Percentiles rank a stretch among this genome's conserved stretches.
These are phyloP conservation scores for Hansenula sp. DNA, from an alignment of 1,139 yeast species.

Conservation along the genomic window DNA sequence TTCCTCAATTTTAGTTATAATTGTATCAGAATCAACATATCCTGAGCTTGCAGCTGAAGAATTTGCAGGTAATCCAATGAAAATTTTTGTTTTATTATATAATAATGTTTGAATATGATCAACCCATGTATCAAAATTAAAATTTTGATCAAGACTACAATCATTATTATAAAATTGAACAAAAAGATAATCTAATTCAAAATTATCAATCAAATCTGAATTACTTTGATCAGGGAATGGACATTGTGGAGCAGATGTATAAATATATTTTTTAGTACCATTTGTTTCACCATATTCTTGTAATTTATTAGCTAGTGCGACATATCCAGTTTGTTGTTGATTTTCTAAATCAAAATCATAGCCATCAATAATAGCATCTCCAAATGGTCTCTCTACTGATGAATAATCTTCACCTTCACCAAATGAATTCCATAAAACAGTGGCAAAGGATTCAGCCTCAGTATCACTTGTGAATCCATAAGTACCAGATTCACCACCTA, in stretches of 20 bases:
- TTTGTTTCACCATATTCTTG: conserved; percentile 2
- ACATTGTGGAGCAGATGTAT: conserved; percentile 88
- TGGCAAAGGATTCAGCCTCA: conserved; percentile 59
- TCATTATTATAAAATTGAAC: conserved; percentile 84
- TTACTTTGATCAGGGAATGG: conserved; percentile 71
- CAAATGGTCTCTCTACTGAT: conserved; percentile 55
- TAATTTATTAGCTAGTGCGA: conserved; percentile 44
- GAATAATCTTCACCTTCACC: conserved; percentile 44
- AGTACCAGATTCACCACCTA: conserved; percentile 63
- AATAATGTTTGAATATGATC: conserved; percentile 42
- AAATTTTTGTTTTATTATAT: conserved; percentile 56
- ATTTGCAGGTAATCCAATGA: conserved; percentile 62
- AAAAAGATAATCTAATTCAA: conserved; percentile 67
- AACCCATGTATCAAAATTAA: conserved; percentile 75
- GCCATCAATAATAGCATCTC: conserved; percentile 52
- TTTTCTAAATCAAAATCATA: conserved; percentile 59
- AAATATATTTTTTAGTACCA: conserved; percentile 41
- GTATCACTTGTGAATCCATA: conserved; percentile 60
- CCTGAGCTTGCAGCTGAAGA: conserved; percentile 53
- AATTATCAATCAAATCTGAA: conserved; percentile 49
- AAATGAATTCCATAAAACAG: conserved; percentile 65
- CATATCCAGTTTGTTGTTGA: conserved; percentile 44
- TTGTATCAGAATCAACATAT: conserved; percentile 38
- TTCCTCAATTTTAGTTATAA: conserved; percentile 21
- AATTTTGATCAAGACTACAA: conserved; percentile 46